Evolutionary conservation across 139 green algal species (phyloP), one percentile per base, ranked within the genome.

Genomic region (Medakamo hakoo): DNA sequence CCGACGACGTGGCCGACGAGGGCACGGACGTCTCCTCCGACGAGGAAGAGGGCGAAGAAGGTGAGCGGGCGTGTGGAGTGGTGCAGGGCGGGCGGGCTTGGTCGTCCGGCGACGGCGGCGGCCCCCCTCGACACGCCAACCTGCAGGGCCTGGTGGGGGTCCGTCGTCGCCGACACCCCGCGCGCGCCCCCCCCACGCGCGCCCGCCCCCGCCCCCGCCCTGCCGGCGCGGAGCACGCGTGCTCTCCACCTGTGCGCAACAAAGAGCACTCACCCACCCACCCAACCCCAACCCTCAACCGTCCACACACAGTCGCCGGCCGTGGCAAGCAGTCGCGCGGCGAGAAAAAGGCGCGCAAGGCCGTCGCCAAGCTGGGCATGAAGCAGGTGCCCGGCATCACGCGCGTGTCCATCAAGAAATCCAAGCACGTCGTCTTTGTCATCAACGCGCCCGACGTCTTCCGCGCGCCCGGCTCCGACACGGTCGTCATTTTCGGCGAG

Each of bases 381-480:
- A 95, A 98, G 87, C 85, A 87, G 4, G 80, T 99, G 60, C 75
- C 85, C 2, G 87, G 82, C 27, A 86, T 99, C 1, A 71, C 75
- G 5, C 79, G 89, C 28, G 93, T 99, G 30, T 96, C 93, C 68
- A 97, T 99, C 75, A 90, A 88, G 71, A 98, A 98, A 79, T 93
- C 77, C 80, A 98, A 98, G 75, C 97, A 98, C 75, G 96, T 95
- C 67, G 71, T 99, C 58, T 99, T 98, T 73, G 93, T 96, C n/a
- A 96, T 99, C 73, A 78, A 79, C 60, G 79, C 82, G 63, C 93
- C 93, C 0, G 93, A 99, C 58, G 93, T 98, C 24, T 98, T 95
- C 89, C 96, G 96, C 80, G 86, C 73, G 76, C 91, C 93, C 20
- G 80, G 76, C 58, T 91, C 78, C 3, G 93, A 99, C 78, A 98